Base-by-base conservation (phyloP, 148 eudicot genomes). In the Euryodendron excelsum region DNA sequence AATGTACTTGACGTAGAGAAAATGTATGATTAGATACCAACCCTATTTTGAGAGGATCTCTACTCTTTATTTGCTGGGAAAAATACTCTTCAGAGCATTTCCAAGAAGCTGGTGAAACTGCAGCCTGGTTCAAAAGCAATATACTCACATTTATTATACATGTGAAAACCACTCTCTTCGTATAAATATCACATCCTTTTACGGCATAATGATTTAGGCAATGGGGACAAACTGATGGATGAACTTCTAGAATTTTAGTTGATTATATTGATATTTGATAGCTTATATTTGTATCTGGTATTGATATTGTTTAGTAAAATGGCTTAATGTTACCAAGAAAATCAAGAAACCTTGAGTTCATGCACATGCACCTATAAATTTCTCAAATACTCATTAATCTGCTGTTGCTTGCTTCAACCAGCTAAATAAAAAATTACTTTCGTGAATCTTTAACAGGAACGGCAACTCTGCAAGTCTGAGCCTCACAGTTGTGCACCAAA, bases 81-180 rank as follows among this genome's bases (percentile, higher is more conserved):
- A 96, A 91, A 83, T 88, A 91, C 74, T 96, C 98, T 82, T 96
- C 99, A 71, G 99, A 96, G 83, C 99, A 96, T 88, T 90, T 96
- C 99, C 99, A 96, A 45, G 98, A 90, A 82, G 91, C 99, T 75
- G 94, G 98, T 20, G 93, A 89, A 76, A 73, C 82, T 59, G 89
- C 83, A 79, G 52, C 89, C 98, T 94, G 82, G 13, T 63, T 23
- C 36, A 39, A 75, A 55, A 53, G 11, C 66, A 70, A 62, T 28
- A n/a, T 27, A 30, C 71, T 18, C 23, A 23, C 34, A 21, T 70
- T 44, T 58, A 52, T 33, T 6, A 56, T 48, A n/a, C 39, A 37
- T 53, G 55, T 30, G 37, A 56, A 73, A 75, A 70, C n/a, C n/a
- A 71, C 69, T 25, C 18, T 12, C 52, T 9, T 59, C 10, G 1